phyloP scores from a whole-genome alignment of 331 rosid genomes.

The Cydonia oblonga region DNA sequence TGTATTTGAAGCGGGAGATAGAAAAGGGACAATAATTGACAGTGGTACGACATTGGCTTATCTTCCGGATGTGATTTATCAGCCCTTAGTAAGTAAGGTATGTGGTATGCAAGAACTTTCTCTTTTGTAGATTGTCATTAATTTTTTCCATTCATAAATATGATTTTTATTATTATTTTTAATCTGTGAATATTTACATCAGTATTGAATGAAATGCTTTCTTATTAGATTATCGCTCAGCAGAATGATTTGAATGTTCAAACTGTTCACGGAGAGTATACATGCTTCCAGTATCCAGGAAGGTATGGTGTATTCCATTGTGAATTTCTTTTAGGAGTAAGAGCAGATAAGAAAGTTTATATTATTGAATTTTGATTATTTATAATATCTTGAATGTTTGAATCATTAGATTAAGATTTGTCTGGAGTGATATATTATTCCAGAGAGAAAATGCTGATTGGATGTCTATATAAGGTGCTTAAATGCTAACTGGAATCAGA shows the following conservation, averaged over 20 bases:
- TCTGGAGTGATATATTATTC: not conserved
- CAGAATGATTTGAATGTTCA: constrained; percentile 67
- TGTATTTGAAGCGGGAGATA: constrained; percentile 51
- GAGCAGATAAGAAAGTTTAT: not conserved
- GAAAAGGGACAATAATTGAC: constrained; percentile 83
- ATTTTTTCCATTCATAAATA: not conserved
- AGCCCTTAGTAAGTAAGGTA: constrained; percentile 69
- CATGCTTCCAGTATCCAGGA: constrained; percentile 74
- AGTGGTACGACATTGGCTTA: constrained; percentile 98
- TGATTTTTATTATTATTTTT: not conserved
- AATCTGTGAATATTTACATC: not conserved
- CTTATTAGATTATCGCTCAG: constrained; percentile 54
- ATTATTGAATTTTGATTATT: not conserved
- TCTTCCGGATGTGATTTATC: constrained; percentile 78
- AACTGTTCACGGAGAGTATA: constrained; percentile 74
- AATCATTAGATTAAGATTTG: not conserved
- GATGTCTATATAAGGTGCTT: not conserved
- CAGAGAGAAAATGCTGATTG: not conserved
- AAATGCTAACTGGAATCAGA: not conserved
- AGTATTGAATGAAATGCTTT: not conserved
- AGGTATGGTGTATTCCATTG: constrained; percentile 43
- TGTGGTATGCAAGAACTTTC: constrained; percentile 4
- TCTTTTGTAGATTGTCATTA: not conserved
- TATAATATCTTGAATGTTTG: not conserved
- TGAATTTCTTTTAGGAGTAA: not conserved